phyloP scores from a whole-genome alignment of 1,284 basidiomycete species.

The Schizophyllum commune region DNA sequence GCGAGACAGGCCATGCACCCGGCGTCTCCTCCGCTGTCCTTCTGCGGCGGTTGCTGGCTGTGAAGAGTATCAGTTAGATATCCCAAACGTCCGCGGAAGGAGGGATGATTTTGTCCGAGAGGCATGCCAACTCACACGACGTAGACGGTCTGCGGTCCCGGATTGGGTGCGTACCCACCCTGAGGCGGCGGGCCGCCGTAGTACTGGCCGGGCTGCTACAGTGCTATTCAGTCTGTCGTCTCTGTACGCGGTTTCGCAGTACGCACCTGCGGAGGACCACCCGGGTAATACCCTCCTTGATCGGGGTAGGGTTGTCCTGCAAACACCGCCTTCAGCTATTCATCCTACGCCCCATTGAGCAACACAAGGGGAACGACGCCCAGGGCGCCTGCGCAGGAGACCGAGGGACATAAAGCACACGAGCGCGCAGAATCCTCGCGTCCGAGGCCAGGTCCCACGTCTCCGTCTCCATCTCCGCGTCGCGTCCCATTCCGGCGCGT shows the following conservation, averaged over 20 bases:
- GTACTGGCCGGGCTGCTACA: conserved; percentile 56
- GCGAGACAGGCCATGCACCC: conserved; percentile 67
- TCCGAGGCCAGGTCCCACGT: too few relatives aligned
- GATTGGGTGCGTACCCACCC: conserved; percentile 59
- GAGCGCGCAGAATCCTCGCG: too few relatives aligned
- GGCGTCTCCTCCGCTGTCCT: conserved; percentile 31
- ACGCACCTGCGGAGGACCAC: background rate
- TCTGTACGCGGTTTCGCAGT: background rate
- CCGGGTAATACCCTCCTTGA: background rate
- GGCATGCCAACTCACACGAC: conserved; percentile 50
- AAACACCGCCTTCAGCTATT: background rate
- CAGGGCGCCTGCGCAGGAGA: too few relatives aligned
- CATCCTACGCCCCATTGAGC: background rate
- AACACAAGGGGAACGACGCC: too few relatives aligned
- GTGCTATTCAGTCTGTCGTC: background rate
- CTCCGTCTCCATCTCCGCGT: too few relatives aligned
- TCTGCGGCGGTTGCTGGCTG: conserved; percentile 49
- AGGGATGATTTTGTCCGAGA: background rate
- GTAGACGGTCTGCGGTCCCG: conserved; percentile 65
- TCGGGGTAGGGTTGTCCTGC: background rate
- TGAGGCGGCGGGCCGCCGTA: conserved; percentile 44
- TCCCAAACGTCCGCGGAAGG: too few relatives aligned
- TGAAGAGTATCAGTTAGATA: background rate
- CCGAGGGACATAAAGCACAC: too few relatives aligned
- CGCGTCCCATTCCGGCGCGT: too few relatives aligned